A percentile compares a stretch with the other conserved stretches of the same genome.
phyloP scores from a whole-genome alignment of 2,329 filamentous ascomycete genomes.

The Biscogniauxia marginata region DNA sequence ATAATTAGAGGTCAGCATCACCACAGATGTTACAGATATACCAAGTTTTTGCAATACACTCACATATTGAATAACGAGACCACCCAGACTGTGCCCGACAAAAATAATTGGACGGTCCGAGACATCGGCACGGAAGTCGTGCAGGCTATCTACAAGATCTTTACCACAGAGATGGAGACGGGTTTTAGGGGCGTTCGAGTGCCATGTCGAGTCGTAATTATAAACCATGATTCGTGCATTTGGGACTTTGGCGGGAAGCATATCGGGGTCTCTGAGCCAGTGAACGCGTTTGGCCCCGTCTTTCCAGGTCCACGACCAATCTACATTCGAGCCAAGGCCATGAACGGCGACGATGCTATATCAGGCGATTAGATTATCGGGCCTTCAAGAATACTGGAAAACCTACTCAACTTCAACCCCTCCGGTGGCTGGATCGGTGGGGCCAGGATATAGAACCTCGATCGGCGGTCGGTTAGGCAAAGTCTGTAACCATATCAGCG shows the following conservation, averaged over 20 bases:
- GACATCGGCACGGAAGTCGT: constrained; percentile 2
- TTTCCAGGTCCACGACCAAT: constrained; percentile 12
- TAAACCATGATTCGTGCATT: constrained; percentile 12
- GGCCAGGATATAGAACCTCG: constrained; percentile 8
- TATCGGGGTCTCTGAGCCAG: constrained; percentile 13
- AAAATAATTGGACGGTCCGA: no score
- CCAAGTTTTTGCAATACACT: no score
- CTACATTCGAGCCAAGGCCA: constrained; percentile 8
- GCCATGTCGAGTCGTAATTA: constrained; percentile 11
- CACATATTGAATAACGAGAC: no score
- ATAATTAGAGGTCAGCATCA: no score
- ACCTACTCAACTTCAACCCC: constrained; percentile 9
- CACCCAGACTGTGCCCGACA: no score
- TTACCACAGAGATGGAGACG: constrained; percentile 12
- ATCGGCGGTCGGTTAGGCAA: constrained; percentile 6
- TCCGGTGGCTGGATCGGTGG: background rate
- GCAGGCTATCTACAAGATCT: constrained; percentile 5
- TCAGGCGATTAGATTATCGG: background rate
- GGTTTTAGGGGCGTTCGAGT: constrained; percentile 2
- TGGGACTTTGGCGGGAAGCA: constrained; percentile 12
- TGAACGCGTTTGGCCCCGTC: no score
- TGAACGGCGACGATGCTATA: constrained; percentile 8
- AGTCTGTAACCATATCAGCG: no score
- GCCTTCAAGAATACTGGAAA: background rate
- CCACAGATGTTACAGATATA: no score